Evolutionary conservation across 345 rosid genomes (phyloP), one percentile per base, ranked within the genome.

Genomic region (Acer saccharum): DNA sequence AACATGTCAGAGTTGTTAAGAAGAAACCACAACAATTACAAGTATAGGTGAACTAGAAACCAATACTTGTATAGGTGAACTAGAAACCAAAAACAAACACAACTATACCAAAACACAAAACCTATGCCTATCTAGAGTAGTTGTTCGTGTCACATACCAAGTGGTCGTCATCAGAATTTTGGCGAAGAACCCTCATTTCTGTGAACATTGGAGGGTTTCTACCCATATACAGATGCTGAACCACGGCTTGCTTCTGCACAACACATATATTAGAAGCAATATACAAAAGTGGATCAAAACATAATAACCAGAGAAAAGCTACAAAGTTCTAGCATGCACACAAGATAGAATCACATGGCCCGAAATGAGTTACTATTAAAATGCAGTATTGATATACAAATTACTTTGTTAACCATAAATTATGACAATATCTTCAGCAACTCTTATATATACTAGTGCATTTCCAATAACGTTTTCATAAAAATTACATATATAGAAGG

Each of bases 161-260:
- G 84, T 96, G 97, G 76, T 94, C 99, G 82, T 96, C 99, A 57
- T 89, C 91, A 2, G 84, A 73, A 72, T 87, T 78, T 68, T 89
- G 84, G 20, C 80, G 85, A 82, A 91, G 89, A 65, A 94, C 94
- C 68, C 97, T 90, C 76, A 96, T 82, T 57, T 90, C 95, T 6
- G 99, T 92, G 72, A 96, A 83, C 81, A 91, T 27, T 7, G 99
- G 99, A 9, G 98, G 94, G 71, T 80, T 94, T 87, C 95, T 92
- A 79, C 99, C 99, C 85, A 96, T 62, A 84, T 90, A 96, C 79
- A 96, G 84, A 80, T 87, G 90, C 76, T 92, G 95, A 66, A 96
- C 86, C 74, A 81, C 21, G 21, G 94, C 99, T 65, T 88, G 76
- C 84, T 86, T 92, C 99, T 96, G 97, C 83, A 82, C 55, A 70